Evolutionary conservation across 2,329 filamentous ascomycete genomes (phyloP), one percentile per base, ranked within the genome.

Genomic region (Pseudocercospora crystallina): DNA sequence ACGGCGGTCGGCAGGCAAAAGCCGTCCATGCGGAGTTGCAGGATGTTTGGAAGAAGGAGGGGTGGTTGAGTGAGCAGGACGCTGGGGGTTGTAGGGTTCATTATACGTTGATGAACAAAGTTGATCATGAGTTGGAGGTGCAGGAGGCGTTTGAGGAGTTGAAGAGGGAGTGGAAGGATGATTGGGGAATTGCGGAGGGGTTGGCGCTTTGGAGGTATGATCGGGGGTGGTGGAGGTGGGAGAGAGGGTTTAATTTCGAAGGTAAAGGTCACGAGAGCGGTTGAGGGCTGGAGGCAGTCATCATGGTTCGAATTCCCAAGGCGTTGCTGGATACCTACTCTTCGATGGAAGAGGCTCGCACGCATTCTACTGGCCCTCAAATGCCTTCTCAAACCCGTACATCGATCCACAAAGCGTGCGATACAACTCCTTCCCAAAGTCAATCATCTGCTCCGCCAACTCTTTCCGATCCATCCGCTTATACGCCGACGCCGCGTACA

Each of bases 41-140:
- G 50, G 53, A 56, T 8, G 58, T 60, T 11, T 76, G 73, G 73
- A 45, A 60, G 29, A 49, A 61, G 61, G 51, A 65, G n/a, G 60
- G 64, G 2, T 73, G 68, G 17, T 55, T 76, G 10, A 75, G 71
- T 34, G 66, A 70, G 51, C 73, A 76, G 59, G 74, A 76, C 56
- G 61, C 61, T n/a, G 66, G 66, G 2, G 68, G 65, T 0, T 71
- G 69, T 58, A 63, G 63, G 5, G 66, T 71, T 8, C 74, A 76
- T 45, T 76, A 73, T 65, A 76, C 73, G 9, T 66, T 75, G 12
- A 75, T 75, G 73, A 76, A 76, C 49, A 76, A 75, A 54, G 72
- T 73, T 2, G 67, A 72, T 34, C 70, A 73, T n/a, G 67, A 71
- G 46, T 56, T 59, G 11, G 67, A 66, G 38, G 70, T 75, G 0